Evolutionary conservation across 352 stramenopile species (phyloP).

Genomic region (Globisporangium yorkense): DNA sequence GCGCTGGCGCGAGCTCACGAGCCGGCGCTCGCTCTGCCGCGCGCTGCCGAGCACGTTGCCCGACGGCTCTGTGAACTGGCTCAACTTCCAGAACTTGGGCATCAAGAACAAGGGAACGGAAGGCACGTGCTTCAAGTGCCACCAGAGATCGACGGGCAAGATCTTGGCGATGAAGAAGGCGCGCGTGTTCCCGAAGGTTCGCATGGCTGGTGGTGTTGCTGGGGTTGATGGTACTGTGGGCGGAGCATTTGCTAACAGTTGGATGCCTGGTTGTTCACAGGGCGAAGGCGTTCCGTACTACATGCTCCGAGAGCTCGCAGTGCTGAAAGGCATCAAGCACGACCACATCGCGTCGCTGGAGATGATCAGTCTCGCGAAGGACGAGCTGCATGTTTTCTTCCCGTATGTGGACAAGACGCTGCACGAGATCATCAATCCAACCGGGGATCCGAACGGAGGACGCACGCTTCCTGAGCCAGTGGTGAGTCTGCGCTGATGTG

Average conservation of each 20-base stretch:
- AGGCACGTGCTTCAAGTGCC: constrained; percentile 84
- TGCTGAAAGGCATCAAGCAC: constrained; percentile 84
- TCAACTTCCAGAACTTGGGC: constrained; percentile 86
- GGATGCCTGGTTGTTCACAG: constrained; percentile 17
- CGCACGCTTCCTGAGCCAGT: constrained; percentile 66
- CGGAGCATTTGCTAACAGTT: neutral
- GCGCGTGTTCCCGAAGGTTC: constrained; percentile 80
- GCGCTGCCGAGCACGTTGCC: constrained; percentile 52
- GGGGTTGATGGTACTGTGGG: no score
- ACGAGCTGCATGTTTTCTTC: constrained; percentile 90
- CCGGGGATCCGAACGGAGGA: constrained; percentile 72
- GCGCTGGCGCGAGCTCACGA: constrained; percentile 77
- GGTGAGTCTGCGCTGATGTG: constrained; percentile 26
- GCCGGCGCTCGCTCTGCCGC: constrained; percentile 62
- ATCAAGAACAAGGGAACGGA: constrained; percentile 90
- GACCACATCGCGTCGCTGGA: constrained; percentile 86
- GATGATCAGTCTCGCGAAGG: constrained; percentile 80
- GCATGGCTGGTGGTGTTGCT: neutral
- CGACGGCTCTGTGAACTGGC: constrained; percentile 79
- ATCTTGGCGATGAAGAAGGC: constrained; percentile 88
- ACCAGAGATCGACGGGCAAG: constrained; percentile 77
- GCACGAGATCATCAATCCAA: constrained; percentile 89
- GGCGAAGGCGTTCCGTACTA: constrained; percentile 92
- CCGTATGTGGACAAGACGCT: constrained; percentile 88
- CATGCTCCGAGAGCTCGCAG: constrained; percentile 87